phyloP scores from a whole-genome alignment of 371 early-diverging fungal genomes.

The Actinomortierella ambigua region DNA sequence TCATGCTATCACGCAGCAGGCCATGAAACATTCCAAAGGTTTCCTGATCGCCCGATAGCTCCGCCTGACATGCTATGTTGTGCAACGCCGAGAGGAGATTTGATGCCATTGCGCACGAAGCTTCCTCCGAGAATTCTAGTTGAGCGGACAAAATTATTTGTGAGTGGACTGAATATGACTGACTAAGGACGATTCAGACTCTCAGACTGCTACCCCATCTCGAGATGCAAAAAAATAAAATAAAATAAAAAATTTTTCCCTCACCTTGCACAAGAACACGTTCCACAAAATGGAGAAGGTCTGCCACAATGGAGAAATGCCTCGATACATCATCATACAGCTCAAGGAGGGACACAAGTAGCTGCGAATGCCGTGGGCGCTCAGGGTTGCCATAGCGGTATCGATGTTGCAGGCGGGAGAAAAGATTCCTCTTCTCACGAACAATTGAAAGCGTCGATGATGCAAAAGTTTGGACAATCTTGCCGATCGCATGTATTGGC shows the following conservation, averaged over 20 bases:
- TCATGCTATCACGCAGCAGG: constrained; percentile 23
- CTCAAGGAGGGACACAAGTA: neutral
- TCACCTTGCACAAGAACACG: no score
- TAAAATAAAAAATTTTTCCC: no score
- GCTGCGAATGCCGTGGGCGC: neutral
- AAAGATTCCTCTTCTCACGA: neutral
- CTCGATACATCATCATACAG: neutral
- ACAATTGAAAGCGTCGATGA: constrained; percentile 21
- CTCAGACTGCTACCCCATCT: no score
- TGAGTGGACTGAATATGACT: neutral
- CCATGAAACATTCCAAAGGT: constrained; percentile 13
- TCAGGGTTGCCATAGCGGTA: constrained; percentile 4
- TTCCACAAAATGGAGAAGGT: neutral
- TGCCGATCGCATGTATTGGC: constrained; percentile 12
- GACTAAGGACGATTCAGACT: no score
- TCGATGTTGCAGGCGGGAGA: constrained; percentile 12
- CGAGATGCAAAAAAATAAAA: no score
- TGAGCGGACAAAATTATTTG: no score
- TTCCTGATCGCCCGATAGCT: constrained; percentile 14
- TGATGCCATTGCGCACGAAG: constrained; percentile 11
- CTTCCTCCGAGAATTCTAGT: constrained; percentile 4
- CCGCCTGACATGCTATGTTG: constrained; percentile 8
- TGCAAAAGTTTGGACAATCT: constrained; percentile 28
- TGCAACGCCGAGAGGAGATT: constrained; percentile 20
- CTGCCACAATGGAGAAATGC: neutral